Percentiles rank a stretch among this genome's conserved stretches.
Conservation (phyloP, 192 early-diverging fungal species). For the Coemansia sp. region DNA sequence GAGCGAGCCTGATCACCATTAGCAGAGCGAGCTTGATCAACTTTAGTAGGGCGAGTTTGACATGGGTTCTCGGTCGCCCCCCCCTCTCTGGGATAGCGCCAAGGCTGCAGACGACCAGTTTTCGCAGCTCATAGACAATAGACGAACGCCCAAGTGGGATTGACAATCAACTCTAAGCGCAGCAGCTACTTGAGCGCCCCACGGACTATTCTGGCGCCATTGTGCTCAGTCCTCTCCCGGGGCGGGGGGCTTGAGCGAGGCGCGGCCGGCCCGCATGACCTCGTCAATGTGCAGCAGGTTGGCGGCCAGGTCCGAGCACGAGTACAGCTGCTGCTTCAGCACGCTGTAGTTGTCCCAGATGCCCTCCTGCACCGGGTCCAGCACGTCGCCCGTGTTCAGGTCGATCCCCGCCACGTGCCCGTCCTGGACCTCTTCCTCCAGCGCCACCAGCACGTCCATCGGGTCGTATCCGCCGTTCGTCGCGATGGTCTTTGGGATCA, state of each 20-base stretch:
- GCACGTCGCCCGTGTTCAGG: constrained; percentile 85
- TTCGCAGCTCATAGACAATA: too few relatives aligned
- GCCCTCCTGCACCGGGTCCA: constrained; percentile 88
- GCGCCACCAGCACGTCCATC: constrained; percentile 88
- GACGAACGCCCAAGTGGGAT: too few relatives aligned
- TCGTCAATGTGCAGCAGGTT: constrained; percentile 98
- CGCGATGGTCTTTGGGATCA: constrained; percentile 95
- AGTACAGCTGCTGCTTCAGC: constrained; percentile 91
- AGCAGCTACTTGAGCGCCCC: too few relatives aligned
- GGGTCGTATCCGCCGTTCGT: constrained; percentile 94
- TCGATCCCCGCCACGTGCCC: constrained; percentile 93
- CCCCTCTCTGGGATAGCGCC: too few relatives aligned
- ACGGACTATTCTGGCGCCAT: too few relatives aligned
- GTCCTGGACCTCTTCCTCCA: constrained; percentile 87
- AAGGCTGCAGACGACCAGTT: too few relatives aligned
- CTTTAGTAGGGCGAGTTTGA: too few relatives aligned
- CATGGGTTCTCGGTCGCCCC: too few relatives aligned
- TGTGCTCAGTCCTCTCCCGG: constrained; percentile 45
- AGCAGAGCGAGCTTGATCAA: too few relatives aligned
- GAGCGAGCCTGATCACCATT: too few relatives aligned
- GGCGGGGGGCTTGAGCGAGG: constrained; percentile 49
- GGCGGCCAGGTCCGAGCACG: constrained; percentile 94
- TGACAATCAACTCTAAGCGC: too few relatives aligned
- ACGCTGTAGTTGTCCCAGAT: constrained; percentile 99
- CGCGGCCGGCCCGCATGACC: constrained; percentile 79